Conservation (phyloP, 768 basidiomycete genomes). For the Phylloporus rhodoxanthus region DNA sequence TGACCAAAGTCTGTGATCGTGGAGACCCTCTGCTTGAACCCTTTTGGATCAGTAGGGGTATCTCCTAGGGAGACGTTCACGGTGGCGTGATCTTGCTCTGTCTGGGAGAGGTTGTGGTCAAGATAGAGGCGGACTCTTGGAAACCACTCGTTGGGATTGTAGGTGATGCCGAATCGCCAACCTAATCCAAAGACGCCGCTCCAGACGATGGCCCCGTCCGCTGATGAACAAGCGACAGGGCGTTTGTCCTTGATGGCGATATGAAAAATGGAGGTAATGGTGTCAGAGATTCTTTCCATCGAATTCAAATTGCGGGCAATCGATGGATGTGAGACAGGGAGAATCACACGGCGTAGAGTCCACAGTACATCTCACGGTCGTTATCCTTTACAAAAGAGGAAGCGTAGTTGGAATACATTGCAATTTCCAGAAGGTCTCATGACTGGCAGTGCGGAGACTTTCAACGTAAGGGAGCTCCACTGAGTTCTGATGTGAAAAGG, state of each 20-base stretch:
- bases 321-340: background rate
- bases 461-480: too few relatives aligned
- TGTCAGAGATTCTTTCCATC: conserved; percentile 25
- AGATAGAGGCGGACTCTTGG: conserved; percentile 21
- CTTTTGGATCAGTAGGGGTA: background rate
- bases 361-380: too few relatives aligned
- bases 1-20: conserved; percentile 24
- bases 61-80: conserved; percentile 11
- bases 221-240: conserved; percentile 12
- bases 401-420: too few relatives aligned
- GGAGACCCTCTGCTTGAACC: conserved; percentile 8
- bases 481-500: too few relatives aligned
- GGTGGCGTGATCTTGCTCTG: conserved; percentile 17
- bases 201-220: conserved; percentile 13
- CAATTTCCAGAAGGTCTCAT: too few relatives aligned
- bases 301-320: background rate
- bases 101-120: conserved; percentile 23
- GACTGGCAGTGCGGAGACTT: too few relatives aligned
- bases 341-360: too few relatives aligned
- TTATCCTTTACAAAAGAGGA: too few relatives aligned
- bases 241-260: conserved; percentile 18
- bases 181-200: conserved; percentile 25
- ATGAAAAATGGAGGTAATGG: conserved; percentile 21
- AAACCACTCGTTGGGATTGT: conserved; percentile 18
- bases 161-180: conserved; percentile 25